phyloP scores from a whole-genome alignment of 768 basidiomycete species.

The Psilocybe cyanescens region DNA sequence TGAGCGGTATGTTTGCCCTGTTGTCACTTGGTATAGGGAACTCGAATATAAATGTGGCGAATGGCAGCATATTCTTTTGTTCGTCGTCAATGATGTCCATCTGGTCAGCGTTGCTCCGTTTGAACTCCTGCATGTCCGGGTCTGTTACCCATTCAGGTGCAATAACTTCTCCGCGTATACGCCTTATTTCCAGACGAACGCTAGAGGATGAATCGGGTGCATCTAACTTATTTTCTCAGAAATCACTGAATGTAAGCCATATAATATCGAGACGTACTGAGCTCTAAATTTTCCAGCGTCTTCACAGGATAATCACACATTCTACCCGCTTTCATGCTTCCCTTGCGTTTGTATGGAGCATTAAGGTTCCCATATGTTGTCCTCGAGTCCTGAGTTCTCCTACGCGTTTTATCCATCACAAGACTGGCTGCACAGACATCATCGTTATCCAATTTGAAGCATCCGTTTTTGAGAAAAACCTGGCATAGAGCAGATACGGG shows the following conservation, averaged over 20 bases:
- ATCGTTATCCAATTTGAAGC: not conserved
- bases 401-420: not conserved
- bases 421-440: constrained; percentile 2
- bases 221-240: not conserved
- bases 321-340: constrained; percentile 4
- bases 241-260: not conserved
- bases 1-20: not conserved
- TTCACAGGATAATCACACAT: not conserved
- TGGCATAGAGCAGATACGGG: constrained; percentile 12
- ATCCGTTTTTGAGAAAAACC: constrained; percentile 6
- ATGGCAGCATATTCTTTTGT: constrained; percentile 2
- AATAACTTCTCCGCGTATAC: not conserved
- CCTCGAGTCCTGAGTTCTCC: not conserved
- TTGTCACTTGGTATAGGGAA: not conserved
- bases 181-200: constrained; percentile 6
- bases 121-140: not conserved
- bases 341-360: constrained; percentile 5
- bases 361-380: not conserved
- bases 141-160: not conserved
- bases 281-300: not conserved
- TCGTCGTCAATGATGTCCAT: constrained; percentile 11
- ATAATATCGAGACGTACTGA: not conserved
- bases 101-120: not conserved
- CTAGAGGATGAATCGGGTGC: not conserved
- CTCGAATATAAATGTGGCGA: constrained; percentile 3